These are phyloP conservation scores for Massarina eburnea DNA, from an alignment of 2,329 filamentous ascomycete species.

Conservation along the genomic window DNA sequence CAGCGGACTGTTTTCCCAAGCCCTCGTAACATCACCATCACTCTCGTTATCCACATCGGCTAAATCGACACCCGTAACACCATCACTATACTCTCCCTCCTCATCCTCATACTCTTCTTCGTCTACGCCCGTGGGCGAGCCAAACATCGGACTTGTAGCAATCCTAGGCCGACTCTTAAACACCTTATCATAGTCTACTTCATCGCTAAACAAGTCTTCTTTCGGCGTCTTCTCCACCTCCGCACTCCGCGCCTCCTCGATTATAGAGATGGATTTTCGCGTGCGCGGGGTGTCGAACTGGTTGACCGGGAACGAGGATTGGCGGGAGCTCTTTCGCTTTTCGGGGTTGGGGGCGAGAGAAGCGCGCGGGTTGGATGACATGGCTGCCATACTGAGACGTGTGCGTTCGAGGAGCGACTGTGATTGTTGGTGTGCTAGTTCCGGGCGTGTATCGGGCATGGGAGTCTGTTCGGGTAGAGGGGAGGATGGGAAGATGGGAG, in stretches of 20 bases:
- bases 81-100: constrained; percentile 20
- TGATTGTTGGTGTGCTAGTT: constrained; percentile 34
- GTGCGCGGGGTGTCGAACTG: constrained; percentile 58
- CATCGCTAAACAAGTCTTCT: constrained; percentile 70
- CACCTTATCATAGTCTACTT: constrained; percentile 76
- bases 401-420: constrained; percentile 70
- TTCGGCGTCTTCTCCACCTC: constrained; percentile 52
- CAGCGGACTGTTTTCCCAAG: constrained; percentile 37
- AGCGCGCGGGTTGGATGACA: constrained; percentile 42
- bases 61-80: constrained; percentile 35
- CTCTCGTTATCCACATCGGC: constrained; percentile 31
- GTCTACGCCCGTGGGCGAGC: constrained; percentile 15
- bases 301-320: constrained; percentile 53
- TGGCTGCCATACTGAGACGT: constrained; percentile 73
- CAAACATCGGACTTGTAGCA: constrained; percentile 67
- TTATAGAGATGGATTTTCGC: constrained; percentile 20
- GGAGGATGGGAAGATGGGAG: constrained; percentile 18
- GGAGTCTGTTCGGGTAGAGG: constrained; percentile 15
- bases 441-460: constrained; percentile 6
- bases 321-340: constrained; percentile 27
- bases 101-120: constrained; percentile 6
- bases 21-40: constrained; percentile 25
- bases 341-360: constrained; percentile 13
- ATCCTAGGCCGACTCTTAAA: constrained; percentile 85
- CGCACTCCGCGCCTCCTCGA: constrained; percentile 20